These are phyloP conservation scores for Pseudognaphalium luteoalbum DNA, from an alignment of 129 eudicot genomes.

Conservation along the genomic window DNA sequence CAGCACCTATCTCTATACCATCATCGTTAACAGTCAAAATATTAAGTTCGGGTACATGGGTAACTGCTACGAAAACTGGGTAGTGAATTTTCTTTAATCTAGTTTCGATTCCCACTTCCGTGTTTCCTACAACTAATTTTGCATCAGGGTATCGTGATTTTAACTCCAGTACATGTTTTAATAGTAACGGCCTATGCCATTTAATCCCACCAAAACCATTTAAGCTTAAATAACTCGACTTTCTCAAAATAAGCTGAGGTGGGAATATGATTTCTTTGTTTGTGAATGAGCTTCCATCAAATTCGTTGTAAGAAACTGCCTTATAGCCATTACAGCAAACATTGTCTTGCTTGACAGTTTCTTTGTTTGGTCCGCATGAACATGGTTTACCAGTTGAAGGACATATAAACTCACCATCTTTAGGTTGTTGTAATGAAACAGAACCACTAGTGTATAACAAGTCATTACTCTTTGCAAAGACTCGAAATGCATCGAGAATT, in stretches of 20 bases:
- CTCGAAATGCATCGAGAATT: conserved; percentile 91
- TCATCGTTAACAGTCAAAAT: conserved; percentile 49
- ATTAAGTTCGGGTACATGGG: conserved; percentile 81
- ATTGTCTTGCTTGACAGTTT: conserved; percentile 21
- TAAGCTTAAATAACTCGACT: conserved; percentile 50
- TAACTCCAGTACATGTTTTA: conserved; percentile 69
- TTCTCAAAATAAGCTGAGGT: conserved; percentile 76
- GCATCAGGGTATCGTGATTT: conserved; percentile 77
- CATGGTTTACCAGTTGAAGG: conserved; percentile 98
- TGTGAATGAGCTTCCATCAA: conserved; percentile 74
- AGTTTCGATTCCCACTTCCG: conserved; percentile 91
- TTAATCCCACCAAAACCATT: conserved; percentile 71
- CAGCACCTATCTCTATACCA: conserved; percentile 94
- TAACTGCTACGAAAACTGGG: conserved; percentile 70
- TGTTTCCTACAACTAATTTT: conserved; percentile 84
- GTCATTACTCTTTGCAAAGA: conserved; percentile 85
- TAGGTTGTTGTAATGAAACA: conserved; percentile 21
- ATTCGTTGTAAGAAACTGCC: conserved; percentile 65
- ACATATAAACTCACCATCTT: conserved; percentile 61
- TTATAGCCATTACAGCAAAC: conserved; percentile 26
- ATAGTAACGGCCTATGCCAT: conserved; percentile 76
- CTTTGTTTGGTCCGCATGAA: conserved; percentile 64
- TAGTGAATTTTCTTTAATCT: conserved; percentile 78
- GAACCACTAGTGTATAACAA: conserved; percentile 54
- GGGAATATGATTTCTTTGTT: conserved; percentile 92